These are phyloP conservation scores for Dipteronia dyeriana DNA, from an alignment of 345 rosid genomes.

Conservation along the genomic window DNA sequence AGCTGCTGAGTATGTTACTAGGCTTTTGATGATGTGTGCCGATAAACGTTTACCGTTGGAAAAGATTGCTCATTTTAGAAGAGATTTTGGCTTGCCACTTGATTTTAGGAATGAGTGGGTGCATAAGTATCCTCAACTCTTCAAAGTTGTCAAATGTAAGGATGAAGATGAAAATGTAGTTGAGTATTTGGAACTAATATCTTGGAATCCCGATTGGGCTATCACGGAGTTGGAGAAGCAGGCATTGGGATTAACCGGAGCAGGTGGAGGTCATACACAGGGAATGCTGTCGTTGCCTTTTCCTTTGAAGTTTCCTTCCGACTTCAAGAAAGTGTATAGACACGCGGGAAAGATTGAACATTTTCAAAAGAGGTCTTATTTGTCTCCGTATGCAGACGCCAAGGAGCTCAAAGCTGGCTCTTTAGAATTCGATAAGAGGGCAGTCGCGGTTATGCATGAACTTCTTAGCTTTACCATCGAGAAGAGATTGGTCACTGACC, in stretches of 20 bases:
- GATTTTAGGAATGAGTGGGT: conserved; percentile 80
- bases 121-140: conserved; percentile 61
- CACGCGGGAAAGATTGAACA: conserved; percentile 76
- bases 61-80: conserved; percentile 71
- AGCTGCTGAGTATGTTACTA: conserved; percentile 76
- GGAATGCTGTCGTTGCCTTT: conserved; percentile 76
- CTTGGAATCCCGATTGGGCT: conserved; percentile 87
- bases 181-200: conserved; percentile 69
- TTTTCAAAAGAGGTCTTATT: conserved; percentile 73
- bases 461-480: conserved; percentile 85
- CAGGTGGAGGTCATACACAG: conserved; percentile 41
- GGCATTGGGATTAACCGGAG: conserved; percentile 40
- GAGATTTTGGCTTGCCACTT: conserved; percentile 82
- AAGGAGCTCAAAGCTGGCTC: conserved; percentile 71
- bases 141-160: conserved; percentile 46
- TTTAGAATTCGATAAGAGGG: conserved; percentile 86
- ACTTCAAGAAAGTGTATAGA: conserved; percentile 73
- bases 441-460: conserved; percentile 84
- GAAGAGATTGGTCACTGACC: conserved; percentile 89
- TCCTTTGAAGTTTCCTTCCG: conserved; percentile 74
- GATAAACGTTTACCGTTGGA: conserved; percentile 62
- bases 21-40: conserved; percentile 77
- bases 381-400: conserved; percentile 88
- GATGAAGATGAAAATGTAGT: conserved; percentile 44
- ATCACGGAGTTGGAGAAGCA: conserved; percentile 81